Evolutionary conservation across 2,329 filamentous ascomycete genomes (phyloP), one percentile per base, ranked within the genome.

Genomic region (Xenosphaeropsis pyriputrescens): DNA sequence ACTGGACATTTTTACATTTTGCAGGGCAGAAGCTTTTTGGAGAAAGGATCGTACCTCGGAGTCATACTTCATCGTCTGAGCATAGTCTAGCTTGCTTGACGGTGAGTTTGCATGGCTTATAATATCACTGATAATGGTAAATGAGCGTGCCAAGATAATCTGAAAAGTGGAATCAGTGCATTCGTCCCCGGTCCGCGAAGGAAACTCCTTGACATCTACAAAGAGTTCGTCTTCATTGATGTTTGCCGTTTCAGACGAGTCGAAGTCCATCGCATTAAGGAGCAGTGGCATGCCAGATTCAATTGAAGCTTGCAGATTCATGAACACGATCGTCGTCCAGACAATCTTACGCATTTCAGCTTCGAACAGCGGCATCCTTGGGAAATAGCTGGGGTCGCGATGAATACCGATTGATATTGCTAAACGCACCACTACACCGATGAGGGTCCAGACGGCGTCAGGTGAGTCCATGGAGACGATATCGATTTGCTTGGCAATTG

Each of bases 371-470:
- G 65, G 60, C 58, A 70, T 66, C 15, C 60, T 57, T 6, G 60
- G 58, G 4, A 74, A 60, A 40, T 62, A 55, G 19, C 56, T 59
- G 0, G 72, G 71, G 39, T 76, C 72, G 1, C 68, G 63, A 47
- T 77, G 70, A 5, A 75, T 56, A 3, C 72, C 72, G 61, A 75
- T 72, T 39, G 63, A 63, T 48, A 76, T 65, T 37, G 70, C 72
- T 6, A 61, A 63, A 9, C 71, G 59, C n/a, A 73, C 41, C 9
- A 75, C 43, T 0, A 58, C 52, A 1, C 72, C 72, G 0, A 63
- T 57, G 2, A 64, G 58, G 22, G 70, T 61, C 69, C 69, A 75
- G 2, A 61, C 57, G 4, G 72, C 48, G 42, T 75, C 70, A 5
- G 60, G 61, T 3, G 61, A 63, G 3, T 72, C 57, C 11, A 58